phyloP scores from a whole-genome alignment of 2,329 filamentous ascomycete species.

The Microdochium bolleyi region DNA sequence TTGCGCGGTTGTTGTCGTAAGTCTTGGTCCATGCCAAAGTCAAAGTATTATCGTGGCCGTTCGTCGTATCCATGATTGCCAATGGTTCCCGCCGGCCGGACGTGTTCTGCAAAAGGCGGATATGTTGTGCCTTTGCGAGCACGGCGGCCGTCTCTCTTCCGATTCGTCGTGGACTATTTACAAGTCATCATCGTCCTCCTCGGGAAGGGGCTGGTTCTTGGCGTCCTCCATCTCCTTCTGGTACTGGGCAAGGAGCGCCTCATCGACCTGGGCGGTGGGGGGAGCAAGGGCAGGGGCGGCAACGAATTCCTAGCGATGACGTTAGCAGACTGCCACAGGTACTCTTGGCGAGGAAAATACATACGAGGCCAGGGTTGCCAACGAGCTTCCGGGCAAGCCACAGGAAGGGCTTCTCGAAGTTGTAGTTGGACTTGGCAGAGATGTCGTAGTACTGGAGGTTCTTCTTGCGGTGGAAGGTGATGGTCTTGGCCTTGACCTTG shows the following conservation, averaged over 20 bases:
- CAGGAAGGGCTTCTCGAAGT: conserved; percentile 99
- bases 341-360: conserved; percentile 19
- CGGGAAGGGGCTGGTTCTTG: conserved; percentile 76
- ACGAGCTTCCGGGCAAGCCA: conserved; percentile 98
- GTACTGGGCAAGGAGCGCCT: conserved; percentile 73
- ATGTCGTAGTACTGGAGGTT: conserved; percentile 99
- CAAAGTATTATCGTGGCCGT: conserved; percentile 14
- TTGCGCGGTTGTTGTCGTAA: conserved; percentile 12
- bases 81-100: conserved; percentile 5
- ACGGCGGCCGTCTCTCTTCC: conserved; percentile 5
- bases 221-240: conserved; percentile 82
- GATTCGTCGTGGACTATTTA: conserved; percentile 27
- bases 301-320: conserved; percentile 71
- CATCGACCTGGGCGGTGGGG: conserved; percentile 84
- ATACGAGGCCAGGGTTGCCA: conserved; percentile 78
- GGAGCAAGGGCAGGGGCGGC: conserved; percentile 91
- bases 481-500: conserved; percentile 99
- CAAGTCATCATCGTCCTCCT: conserved; percentile 72
- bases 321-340: background rate
- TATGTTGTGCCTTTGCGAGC: conserved; percentile 1
- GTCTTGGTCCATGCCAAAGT: conserved; percentile 14
- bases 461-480: conserved; percentile 99
- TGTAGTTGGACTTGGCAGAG: conserved; percentile 99
- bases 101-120: conserved; percentile 2
- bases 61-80: conserved; percentile 12